Evolutionary conservation across 805 yeast genomes (phyloP), one percentile per base, ranked within the genome.

Genomic region (Zygotorulaspora sp.): DNA sequence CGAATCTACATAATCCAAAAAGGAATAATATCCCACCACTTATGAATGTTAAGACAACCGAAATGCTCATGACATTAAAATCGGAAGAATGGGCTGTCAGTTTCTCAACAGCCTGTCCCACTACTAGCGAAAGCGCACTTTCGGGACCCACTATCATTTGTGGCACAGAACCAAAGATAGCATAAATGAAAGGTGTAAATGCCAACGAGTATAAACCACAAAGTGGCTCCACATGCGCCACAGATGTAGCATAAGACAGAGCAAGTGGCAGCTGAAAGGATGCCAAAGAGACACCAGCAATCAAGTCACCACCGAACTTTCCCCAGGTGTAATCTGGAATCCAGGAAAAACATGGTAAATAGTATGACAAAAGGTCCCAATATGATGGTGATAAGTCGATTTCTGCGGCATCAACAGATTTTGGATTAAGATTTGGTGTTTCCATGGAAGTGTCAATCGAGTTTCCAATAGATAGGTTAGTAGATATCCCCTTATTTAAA

Each of bases 71-170:
- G 0, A 77, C 66, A 30, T 65, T 65, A 9, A 75, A 49, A 17
- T 60, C 64, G 9, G 50, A 64, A 43, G 65, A 63, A 48, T 66
- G 77, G 15, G 65, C 69, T 16, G 70, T 49, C 31, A 70, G 57
- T n/a, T 71, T 75, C 42, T 80, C 83, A 7, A 85, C 75, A 0
- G 82, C 77, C 50, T 83, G 90, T 1, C 96, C 96, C 17, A 83
- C 78, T 10, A 88, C 78, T 50, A 89, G 67, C 0, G 94, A 84
- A 6, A 86, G 78, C 0, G 95, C 89, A 13, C 90, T 89, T 58
- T 88, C 94, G 1, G 96, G 96, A 0, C 96, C 96, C 13, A 88
- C 94, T 26, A 87, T 78, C 82, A 88, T 77, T 42, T 80, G 81
- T 0, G 96, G 96, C 1, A 87, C 94, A 0, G 92, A 75, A 0